These are phyloP conservation scores for Fusarium udum DNA, from an alignment of 2,329 filamentous ascomycete genomes.

Conservation along the genomic window DNA sequence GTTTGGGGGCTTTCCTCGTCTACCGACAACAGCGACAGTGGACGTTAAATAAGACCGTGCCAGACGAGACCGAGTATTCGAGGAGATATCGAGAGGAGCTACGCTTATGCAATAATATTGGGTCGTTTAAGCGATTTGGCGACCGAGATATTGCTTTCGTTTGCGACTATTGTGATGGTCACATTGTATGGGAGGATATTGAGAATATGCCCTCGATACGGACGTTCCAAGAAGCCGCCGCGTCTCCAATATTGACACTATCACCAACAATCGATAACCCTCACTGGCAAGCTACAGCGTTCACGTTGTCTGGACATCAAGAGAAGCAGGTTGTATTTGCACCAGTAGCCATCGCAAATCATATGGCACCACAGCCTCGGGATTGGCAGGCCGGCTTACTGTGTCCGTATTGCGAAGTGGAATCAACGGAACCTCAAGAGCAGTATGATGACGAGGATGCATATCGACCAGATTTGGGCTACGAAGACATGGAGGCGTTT, in stretches of 20 bases:
- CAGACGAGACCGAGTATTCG: constrained; percentile 47
- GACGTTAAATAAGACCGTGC: constrained; percentile 36
- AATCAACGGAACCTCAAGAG: constrained; percentile 54
- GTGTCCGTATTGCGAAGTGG: constrained; percentile 67
- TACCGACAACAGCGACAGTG: constrained; percentile 58
- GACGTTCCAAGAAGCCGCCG: constrained; percentile 44
- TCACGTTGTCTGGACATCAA: constrained; percentile 51
- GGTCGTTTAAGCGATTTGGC: constrained; percentile 65
- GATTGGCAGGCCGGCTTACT: constrained; percentile 63
- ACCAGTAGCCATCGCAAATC: constrained; percentile 67
- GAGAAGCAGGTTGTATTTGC: constrained; percentile 65
- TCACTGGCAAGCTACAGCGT: constrained; percentile 63
- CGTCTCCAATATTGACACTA: constrained; percentile 33
- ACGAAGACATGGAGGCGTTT: constrained; percentile 59
- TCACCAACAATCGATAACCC: constrained; percentile 46
- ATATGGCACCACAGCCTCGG: constrained; percentile 59
- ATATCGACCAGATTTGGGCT: constrained; percentile 60
- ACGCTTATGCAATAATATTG: constrained; percentile 60
- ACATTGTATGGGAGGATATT: constrained; percentile 67
- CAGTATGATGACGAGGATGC: constrained; percentile 62
- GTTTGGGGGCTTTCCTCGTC: constrained; percentile 66
- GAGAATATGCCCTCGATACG: constrained; percentile 61
- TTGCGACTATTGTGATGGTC: constrained; percentile 70
- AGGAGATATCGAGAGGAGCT: constrained; percentile 59
- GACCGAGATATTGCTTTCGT: constrained; percentile 65